Conservation (phyloP, 1,284 basidiomycete genomes). For the Lignosus rhinocerotis region DNA sequence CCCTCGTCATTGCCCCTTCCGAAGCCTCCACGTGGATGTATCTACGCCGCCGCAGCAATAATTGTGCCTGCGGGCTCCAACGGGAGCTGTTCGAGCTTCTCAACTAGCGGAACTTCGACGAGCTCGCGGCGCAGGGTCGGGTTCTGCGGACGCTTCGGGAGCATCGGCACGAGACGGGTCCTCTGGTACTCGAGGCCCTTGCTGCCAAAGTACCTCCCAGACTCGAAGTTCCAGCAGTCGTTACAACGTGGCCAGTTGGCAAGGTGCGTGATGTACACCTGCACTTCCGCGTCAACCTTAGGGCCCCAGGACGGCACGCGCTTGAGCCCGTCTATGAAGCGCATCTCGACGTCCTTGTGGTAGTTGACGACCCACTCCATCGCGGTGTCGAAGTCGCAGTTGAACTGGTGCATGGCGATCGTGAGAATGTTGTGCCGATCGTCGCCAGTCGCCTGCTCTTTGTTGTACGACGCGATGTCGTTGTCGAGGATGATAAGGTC, state of each 20-base stretch:
- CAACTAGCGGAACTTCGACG: not conserved
- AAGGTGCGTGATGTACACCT: slow-evolving; percentile 30
- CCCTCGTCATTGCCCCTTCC: too few species aligned
- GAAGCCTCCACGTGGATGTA: not conserved
- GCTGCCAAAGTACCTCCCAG: slow-evolving; percentile 35
- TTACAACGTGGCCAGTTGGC: slow-evolving; percentile 32
- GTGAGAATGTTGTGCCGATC: slow-evolving; percentile 38
- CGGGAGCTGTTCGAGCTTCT: not conserved
- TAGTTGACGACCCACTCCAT: slow-evolving; percentile 33
- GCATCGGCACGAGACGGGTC: slow-evolving; percentile 11
- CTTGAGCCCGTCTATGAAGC: slow-evolving; percentile 30
- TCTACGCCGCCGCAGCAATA: not conserved
- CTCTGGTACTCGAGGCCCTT: slow-evolving; percentile 24
- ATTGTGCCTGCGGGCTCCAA: not conserved
- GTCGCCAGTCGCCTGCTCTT: slow-evolving; percentile 37
- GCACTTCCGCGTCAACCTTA: slow-evolving; percentile 16
- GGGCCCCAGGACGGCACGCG: slow-evolving; percentile 12
- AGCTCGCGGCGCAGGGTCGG: not conserved
- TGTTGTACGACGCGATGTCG: slow-evolving; percentile 41
- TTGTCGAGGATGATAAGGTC: slow-evolving; percentile 27
- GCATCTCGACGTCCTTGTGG: slow-evolving; percentile 28
- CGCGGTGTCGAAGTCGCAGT: slow-evolving; percentile 32
- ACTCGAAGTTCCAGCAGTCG: slow-evolving; percentile 39
- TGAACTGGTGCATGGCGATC: slow-evolving; percentile 33
- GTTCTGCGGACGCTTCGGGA: not conserved